These are phyloP conservation scores for Neurospora africana DNA, from an alignment of 495 filamentous ascomycete genomes.

Conservation along the genomic window DNA sequence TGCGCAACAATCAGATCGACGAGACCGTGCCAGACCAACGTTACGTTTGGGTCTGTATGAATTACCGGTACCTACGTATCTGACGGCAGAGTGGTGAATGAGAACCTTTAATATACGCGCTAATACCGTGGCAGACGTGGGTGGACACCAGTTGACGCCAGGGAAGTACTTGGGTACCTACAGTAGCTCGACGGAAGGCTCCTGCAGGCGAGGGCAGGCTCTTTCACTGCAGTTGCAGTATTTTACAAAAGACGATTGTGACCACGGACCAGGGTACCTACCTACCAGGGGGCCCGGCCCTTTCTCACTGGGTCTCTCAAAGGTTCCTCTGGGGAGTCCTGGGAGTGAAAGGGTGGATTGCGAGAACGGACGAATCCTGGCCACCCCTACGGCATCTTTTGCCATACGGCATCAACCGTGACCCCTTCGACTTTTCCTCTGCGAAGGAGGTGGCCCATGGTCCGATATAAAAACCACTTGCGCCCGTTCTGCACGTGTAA, in stretches of 20 bases:
- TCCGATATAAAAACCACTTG: neutral
- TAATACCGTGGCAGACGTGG: neutral
- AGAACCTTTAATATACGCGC: neutral
- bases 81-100: neutral
- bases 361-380: neutral
- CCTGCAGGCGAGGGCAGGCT: neutral
- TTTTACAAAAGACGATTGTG: neutral
- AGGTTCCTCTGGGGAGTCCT: neutral
- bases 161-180: neutral
- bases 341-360: neutral
- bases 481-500: neutral
- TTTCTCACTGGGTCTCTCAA: neutral
- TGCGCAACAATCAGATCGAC: neutral
- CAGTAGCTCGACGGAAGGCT: neutral
- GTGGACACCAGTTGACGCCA: neutral
- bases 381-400: neutral
- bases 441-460: neutral
- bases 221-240: neutral
- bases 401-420: neutral
- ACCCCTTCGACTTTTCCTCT: neutral
- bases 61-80: neutral
- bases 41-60: neutral
- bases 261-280: neutral
- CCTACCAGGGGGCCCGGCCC: neutral
- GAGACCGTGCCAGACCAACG: neutral